Percentiles rank a stretch among this genome's conserved stretches.
phyloP scores from a whole-genome alignment of 2,329 filamentous ascomycete species.

The Xylaria sp. region DNA sequence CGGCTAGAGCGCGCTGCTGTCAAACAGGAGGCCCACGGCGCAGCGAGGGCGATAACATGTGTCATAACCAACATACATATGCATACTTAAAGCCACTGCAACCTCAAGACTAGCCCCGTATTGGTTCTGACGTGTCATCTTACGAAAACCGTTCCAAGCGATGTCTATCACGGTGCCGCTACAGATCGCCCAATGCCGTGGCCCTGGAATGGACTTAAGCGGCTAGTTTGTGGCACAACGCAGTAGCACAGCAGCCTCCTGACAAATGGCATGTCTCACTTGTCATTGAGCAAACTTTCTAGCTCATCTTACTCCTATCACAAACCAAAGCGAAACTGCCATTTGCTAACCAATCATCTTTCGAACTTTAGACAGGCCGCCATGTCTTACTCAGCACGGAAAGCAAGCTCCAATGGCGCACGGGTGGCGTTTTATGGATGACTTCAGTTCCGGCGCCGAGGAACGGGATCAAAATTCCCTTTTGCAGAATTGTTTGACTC shows the following conservation, averaged over 20 bases:
- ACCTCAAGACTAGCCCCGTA: constrained; percentile 13
- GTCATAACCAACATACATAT: constrained; percentile 11
- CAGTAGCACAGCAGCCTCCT: constrained; percentile 9
- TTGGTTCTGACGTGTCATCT: constrained; percentile 29
- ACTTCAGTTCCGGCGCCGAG: background rate
- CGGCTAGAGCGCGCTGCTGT: constrained; percentile 1
- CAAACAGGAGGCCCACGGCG: background rate
- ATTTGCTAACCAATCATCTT: background rate
- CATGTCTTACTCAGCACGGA: constrained; percentile 1
- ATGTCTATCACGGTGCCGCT: constrained; percentile 14
- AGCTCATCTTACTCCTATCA: background rate
- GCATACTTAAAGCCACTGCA: constrained; percentile 19
- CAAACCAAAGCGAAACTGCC: background rate
- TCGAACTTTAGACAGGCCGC: background rate
- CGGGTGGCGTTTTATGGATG: background rate
- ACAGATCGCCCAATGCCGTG: constrained; percentile 31
- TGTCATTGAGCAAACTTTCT: background rate
- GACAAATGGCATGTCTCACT: constrained; percentile 12
- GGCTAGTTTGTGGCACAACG: constrained; percentile 15
- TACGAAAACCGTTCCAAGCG: constrained; percentile 11
- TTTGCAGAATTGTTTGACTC: background rate
- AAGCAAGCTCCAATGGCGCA: background rate
- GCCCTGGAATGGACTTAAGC: constrained; percentile 26
- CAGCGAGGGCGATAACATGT: constrained; percentile 5
- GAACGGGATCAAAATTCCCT: background rate